A percentile compares a stretch with the other conserved stretches of the same genome.
These are phyloP conservation scores for Xylaria sp. DNA, from an alignment of 2,329 filamentous ascomycete genomes.

Conservation along the genomic window DNA sequence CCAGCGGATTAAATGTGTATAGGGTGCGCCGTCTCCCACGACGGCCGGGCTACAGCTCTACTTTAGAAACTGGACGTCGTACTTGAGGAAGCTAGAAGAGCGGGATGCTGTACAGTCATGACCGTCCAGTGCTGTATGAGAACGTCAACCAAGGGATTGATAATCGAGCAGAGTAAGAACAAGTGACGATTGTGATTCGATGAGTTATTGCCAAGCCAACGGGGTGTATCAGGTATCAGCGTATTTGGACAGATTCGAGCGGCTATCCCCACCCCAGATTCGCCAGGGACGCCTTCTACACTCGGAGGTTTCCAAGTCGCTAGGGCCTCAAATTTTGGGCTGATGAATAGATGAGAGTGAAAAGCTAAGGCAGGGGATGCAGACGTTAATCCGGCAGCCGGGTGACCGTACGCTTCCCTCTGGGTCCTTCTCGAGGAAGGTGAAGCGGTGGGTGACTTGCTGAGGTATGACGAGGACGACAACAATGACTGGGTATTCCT, in stretches of 20 bases:
- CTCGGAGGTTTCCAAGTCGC: slow-evolving; percentile 4
- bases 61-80: neutral
- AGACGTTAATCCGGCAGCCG: slow-evolving; percentile 9
- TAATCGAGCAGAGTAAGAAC: neutral
- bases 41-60: neutral
- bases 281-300: neutral
- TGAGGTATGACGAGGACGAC: slow-evolving; percentile 12
- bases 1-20: slow-evolving; percentile 4
- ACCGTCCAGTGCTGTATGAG: neutral
- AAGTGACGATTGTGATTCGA: slow-evolving; percentile 10
- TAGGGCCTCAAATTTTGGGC: slow-evolving; percentile 6
- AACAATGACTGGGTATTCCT: slow-evolving; percentile 4
- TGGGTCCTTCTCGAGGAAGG: slow-evolving; percentile 10
- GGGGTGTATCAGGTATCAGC: slow-evolving; percentile 8
- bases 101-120: slow-evolving; percentile 7
- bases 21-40: slow-evolving; percentile 7
- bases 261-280: slow-evolving; percentile 3
- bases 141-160: neutral
- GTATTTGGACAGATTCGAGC: neutral
- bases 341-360: neutral
- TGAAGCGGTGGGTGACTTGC: slow-evolving; percentile 21
- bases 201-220: slow-evolving; percentile 17
- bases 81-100: neutral
- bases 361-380: neutral
- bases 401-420: slow-evolving; percentile 2